These are phyloP conservation scores for Pichia sp. DNA, from an alignment of 1,139 yeast species.

Conservation along the genomic window DNA sequence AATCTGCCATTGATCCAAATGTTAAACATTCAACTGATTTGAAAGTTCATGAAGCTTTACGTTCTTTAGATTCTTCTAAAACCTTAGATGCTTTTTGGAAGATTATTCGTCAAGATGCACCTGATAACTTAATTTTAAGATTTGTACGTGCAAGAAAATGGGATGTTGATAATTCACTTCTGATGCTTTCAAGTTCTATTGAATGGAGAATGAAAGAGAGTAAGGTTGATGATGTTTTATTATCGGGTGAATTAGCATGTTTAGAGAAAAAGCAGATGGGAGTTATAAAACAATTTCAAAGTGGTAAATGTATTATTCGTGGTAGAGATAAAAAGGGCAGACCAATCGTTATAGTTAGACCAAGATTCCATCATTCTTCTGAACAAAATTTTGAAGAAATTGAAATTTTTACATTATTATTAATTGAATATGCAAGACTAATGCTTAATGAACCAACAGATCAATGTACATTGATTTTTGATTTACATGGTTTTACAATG, in stretches of 20 bases:
- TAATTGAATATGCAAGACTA: constrained; percentile 67
- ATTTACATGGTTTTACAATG: constrained; percentile 66
- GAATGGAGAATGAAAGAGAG: constrained; percentile 60
- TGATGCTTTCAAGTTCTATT: constrained; percentile 62
- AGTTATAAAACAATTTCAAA: constrained; percentile 43
- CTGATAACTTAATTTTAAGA: constrained; percentile 63
- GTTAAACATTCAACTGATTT: constrained; percentile 25
- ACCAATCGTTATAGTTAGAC: constrained; percentile 67
- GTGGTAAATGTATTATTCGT: constrained; percentile 57
- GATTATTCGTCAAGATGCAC: constrained; percentile 58
- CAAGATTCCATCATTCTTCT: constrained; percentile 63
- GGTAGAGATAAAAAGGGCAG: constrained; percentile 61
- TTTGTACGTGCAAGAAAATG: constrained; percentile 72
- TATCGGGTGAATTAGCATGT: constrained; percentile 51
- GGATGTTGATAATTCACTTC: constrained; percentile 53
- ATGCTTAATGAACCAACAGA: constrained; percentile 59
- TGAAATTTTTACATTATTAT: constrained; percentile 56
- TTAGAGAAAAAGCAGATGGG: constrained; percentile 36
- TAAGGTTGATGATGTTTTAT: constrained; percentile 52
- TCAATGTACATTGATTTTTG: constrained; percentile 70
- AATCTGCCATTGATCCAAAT: constrained; percentile 25
- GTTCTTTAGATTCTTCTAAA: constrained; percentile 38
- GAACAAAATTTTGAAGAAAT: constrained; percentile 66
- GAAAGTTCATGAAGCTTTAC: constrained; percentile 28
- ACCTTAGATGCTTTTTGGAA: constrained; percentile 46